Base-by-base conservation (phyloP, 768 basidiomycete species). In the Tylopilus vinaceipallidus region DNA sequence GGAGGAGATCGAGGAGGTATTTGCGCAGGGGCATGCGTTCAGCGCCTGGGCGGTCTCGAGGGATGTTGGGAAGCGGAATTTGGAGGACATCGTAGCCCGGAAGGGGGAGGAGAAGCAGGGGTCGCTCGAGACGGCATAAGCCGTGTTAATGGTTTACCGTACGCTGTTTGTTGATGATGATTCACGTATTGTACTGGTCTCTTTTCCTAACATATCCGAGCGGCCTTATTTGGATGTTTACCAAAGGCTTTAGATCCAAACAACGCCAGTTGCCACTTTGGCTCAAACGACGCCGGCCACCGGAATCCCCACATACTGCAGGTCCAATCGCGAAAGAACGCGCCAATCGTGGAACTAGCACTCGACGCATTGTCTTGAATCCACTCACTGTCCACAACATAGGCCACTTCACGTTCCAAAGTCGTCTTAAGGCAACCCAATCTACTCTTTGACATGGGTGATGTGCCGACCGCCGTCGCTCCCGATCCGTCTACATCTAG, bases 1-100 rank as follows among this genome's bases (percentile, higher is more conserved):
- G 9, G 88, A 91, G 67, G 88, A 91, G 66, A 76, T 90, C 35
- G 88, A 91, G 62, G 87, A 83, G 6, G 79, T 90, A 55, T 90
- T 91, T 72, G 69, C 72, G 6, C 79, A 83, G 56, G 86, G 85
- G 0, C 80, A 90, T 56, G 62, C 68, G 27, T 90, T 84, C 69
- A 73, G 81, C 16, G 86, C 88, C 6, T 90, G 88, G 88, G 77
- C 75, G 52, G 76, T 88, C 54, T 73, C 74, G 33, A 75, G 76
- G 53, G 66, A 81, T 30, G 80, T 84, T 22, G 86, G 86, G 5
- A 79, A 74, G 75, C 82, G 75, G 75, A 80, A 76, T 4, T 67
- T 86, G 54, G 66, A 72, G 14, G 76, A 86, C 19, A 73, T 84
- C 35, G 61, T 74, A 7, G 39, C 12, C 9, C 40, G 55, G 24